Percentiles rank a stretch among this genome's conserved stretches.
Conservation (phyloP, 139 green algal genomes). For the Mychonastes homosphaera region DNA sequence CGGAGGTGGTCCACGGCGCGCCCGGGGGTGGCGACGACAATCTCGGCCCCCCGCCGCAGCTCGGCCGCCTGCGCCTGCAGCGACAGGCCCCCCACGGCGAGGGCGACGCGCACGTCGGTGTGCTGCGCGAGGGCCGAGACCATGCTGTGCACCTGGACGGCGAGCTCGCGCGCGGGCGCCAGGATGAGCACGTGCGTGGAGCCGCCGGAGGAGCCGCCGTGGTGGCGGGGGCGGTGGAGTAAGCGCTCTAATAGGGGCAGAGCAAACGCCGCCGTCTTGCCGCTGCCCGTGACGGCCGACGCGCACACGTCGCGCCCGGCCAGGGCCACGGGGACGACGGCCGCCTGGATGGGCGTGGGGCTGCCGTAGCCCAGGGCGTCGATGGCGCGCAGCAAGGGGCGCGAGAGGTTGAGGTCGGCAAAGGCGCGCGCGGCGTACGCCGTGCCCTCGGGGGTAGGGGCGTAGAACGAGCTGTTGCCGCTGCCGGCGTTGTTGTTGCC, state of each 20-base stretch:
- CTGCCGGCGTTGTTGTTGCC: constrained; percentile 11
- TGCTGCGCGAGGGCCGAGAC: constrained; percentile 84
- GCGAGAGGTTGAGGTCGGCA: constrained; percentile 76
- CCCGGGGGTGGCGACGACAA: constrained; percentile 88
- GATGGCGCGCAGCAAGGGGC: constrained; percentile 68
- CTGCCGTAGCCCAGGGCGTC: constrained; percentile 73
- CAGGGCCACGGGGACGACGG: constrained; percentile 85
- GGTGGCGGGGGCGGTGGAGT: constrained; percentile 62
- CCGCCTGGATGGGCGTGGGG: constrained; percentile 94
- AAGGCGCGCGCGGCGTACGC: constrained; percentile 65
- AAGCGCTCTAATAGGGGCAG: constrained; percentile 89
- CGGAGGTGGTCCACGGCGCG: constrained; percentile 89
- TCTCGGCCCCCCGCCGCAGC: constrained; percentile 64
- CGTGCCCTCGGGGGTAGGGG: constrained; percentile 41
- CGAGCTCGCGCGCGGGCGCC: constrained; percentile 83
- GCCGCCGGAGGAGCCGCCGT: no score
- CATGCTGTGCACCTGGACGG: constrained; percentile 90
- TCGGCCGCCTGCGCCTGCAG: constrained; percentile 68
- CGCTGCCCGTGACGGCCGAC: constrained; percentile 86
- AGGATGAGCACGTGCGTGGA: constrained; percentile 78
- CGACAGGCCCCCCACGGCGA: constrained; percentile 90
- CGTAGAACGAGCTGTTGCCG: constrained; percentile 40
- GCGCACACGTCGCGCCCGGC: constrained; percentile 89
- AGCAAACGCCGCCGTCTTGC: constrained; percentile 95
- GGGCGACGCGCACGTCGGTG: constrained; percentile 73